These are phyloP conservation scores for Tolypocladium amazonense DNA, from an alignment of 2,329 filamentous ascomycete genomes.

Conservation along the genomic window DNA sequence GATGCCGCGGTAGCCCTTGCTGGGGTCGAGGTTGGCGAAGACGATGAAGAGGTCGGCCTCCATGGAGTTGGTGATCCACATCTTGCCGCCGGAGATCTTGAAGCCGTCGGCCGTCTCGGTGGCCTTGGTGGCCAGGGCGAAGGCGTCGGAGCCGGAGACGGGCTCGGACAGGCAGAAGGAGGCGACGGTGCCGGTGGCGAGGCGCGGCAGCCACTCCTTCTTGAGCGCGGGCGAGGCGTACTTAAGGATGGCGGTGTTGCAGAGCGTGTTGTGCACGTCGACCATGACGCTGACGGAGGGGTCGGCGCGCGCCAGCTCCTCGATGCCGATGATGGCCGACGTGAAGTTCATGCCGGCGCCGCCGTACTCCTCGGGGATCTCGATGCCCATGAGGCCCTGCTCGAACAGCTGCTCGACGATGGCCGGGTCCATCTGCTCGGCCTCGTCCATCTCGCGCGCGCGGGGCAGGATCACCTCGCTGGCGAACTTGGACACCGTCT, in stretches of 20 bases:
- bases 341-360: constrained; percentile 99
- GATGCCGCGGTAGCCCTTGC: constrained; percentile 93
- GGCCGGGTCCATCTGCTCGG: constrained; percentile 80
- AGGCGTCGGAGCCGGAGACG: constrained; percentile 87
- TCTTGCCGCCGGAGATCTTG: constrained; percentile 84
- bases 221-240: constrained; percentile 68
- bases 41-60: constrained; percentile 95
- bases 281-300: constrained; percentile 91
- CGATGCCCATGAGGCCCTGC: constrained; percentile 92
- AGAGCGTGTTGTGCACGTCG: constrained; percentile 96
- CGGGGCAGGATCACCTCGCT: constrained; percentile 81
- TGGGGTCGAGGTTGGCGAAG: constrained; percentile 88
- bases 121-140: constrained; percentile 86
- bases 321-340: constrained; percentile 87
- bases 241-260: constrained; percentile 86
- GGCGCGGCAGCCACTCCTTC: constrained; percentile 78
- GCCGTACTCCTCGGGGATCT: constrained; percentile 95
- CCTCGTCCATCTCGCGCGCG: constrained; percentile 95
- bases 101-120: constrained; percentile 75
- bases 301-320: constrained; percentile 89
- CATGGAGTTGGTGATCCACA: constrained; percentile 99
- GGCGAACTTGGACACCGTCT: constrained; percentile 84
- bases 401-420: constrained; percentile 93
- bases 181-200: constrained; percentile 82
- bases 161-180: constrained; percentile 93